Base-by-base conservation (phyloP, 768 basidiomycete genomes). In the Boletus pseudo-olivaceus region DNA sequence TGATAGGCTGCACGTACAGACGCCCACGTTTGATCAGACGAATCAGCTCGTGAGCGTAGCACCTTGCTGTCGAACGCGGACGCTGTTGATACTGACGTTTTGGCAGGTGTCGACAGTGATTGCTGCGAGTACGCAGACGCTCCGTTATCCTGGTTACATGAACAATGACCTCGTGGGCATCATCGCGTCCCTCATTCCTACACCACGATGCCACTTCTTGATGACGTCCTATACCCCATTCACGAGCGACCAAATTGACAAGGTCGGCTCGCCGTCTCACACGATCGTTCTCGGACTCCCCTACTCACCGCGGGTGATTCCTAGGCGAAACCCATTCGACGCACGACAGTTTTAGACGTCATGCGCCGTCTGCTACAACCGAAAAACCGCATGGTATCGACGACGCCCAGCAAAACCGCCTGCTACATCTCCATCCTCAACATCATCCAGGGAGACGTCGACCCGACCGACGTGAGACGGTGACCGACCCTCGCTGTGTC, bases 181-280 rank as follows among this genome's bases (percentile, higher is more conserved):
- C 58, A 88, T 98, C 52, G 94, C 96, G 7, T 93, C 92, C 15
- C 82, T 99, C 49, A 98, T 99, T 60, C 96, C 96, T 2, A 98
- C 96, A 4, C 96, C 96, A 27, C 82, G 95, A 47, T 98, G 95
- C 67, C 96, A 99, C 72, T 98, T 98, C 79, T 80, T 99, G 47
- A 96, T 95, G 91, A 98, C 97, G 10, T 93, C 93, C 14, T 99
- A 98, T 65, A 99, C 97, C 7, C 97, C 97, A 0, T 99, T 99
- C 71, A 96, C 95, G 5, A 91, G 91, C 59, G 96, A 98, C 71
- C 88, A 93, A 66, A 91, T 98, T 51, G 94, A 98, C 76, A 92
- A 97, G 78, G 96, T 91, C 53, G 29, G 75, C 65, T 23, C 42
- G n/a, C n/a, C 17, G 7, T 42, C 53, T 8, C 9, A n/a, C 7